Conservation (phyloP, 192 early-diverging fungal species). For the Linnemannia exigua region DNA sequence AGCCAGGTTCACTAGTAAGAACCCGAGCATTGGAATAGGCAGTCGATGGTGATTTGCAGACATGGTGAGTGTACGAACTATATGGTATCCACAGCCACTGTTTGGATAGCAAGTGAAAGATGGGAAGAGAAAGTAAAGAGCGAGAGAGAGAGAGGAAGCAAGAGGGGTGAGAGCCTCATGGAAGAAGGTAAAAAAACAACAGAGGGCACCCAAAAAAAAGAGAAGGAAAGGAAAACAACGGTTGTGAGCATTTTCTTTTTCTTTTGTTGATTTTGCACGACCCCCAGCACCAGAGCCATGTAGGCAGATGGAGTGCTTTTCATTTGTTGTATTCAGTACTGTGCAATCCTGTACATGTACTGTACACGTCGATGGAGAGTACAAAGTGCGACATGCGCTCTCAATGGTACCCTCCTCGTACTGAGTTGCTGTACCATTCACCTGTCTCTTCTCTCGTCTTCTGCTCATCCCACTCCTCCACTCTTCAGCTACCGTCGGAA, state of each 20-base stretch:
- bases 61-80: no score
- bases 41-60: neutral
- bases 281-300: neutral
- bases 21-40: neutral
- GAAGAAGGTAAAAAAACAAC: neutral
- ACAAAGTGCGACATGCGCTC: constrained; percentile 3
- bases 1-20: neutral
- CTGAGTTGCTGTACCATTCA: no score
- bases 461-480: neutral
- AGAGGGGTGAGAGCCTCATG: neutral
- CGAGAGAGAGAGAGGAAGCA: neutral
- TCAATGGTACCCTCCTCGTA: neutral
- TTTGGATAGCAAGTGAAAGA: neutral
- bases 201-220: neutral
- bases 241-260: neutral
- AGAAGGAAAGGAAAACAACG: neutral
- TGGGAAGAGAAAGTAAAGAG: neutral
- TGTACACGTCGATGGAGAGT: no score
- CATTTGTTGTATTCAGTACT: no score
- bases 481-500: neutral
- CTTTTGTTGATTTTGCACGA: neutral
- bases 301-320: no score
- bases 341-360: no score
- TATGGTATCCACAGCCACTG: neutral
- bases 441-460: neutral